phyloP scores from a whole-genome alignment of 306 rosid genomes.

The Heteromeles arbutifolia region DNA sequence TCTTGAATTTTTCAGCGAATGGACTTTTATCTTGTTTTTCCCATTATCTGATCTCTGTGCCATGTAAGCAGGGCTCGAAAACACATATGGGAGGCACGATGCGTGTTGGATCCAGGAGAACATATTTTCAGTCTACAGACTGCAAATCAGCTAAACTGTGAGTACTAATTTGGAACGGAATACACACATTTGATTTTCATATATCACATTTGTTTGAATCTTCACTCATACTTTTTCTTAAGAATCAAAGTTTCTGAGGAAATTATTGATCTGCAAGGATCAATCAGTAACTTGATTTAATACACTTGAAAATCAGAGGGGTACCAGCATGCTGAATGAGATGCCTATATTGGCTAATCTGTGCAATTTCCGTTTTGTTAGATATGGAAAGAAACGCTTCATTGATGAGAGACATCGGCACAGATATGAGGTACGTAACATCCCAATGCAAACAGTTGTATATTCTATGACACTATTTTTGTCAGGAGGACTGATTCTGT shows the following conservation, averaged over 20 bases:
- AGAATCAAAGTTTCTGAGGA: not conserved
- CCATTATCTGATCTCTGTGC: slow-evolving; percentile 11
- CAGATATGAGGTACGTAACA: slow-evolving; percentile 40
- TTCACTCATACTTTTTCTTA: not conserved
- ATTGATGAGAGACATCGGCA: slow-evolving; percentile 49
- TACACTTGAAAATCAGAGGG: not conserved
- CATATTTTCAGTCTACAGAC: slow-evolving; percentile 57
- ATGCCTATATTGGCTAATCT: slow-evolving; percentile 7
- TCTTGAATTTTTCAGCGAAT: not conserved
- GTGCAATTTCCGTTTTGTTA: slow-evolving; percentile 9
- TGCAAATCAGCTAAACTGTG: slow-evolving; percentile 84
- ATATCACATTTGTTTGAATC: too few relatives aligned
- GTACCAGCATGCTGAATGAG: not conserved
- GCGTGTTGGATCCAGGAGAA: slow-evolving; percentile 95
- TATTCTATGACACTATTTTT: not conserved
- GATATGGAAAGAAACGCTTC: slow-evolving; percentile 36
- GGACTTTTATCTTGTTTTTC: not conserved
- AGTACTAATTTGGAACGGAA: slow-evolving; percentile 18
- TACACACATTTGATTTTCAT: not conserved
- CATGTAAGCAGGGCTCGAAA: slow-evolving; percentile 63
- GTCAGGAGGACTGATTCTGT: not conserved
- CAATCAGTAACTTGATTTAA: slow-evolving; percentile 2
- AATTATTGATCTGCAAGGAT: not conserved
- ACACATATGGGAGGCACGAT: slow-evolving; percentile 98
- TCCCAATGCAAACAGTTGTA: not conserved